phyloP scores from a whole-genome alignment of 371 early-diverging fungal species.

The Syncephalis fuscata region DNA sequence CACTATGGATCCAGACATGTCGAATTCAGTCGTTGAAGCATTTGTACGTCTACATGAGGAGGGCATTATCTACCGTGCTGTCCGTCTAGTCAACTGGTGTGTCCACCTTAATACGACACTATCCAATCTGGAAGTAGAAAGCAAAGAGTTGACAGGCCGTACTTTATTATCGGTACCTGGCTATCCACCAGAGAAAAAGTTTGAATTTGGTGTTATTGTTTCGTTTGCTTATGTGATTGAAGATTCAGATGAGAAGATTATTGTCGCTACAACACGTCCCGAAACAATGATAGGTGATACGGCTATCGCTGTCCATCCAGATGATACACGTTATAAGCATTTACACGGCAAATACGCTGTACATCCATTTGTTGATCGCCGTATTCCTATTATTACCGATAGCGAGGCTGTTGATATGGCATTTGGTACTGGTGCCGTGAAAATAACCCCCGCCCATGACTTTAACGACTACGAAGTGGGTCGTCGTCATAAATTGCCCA shows the following conservation, averaged over 20 bases:
- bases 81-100: conserved; percentile 98
- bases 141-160: conserved; percentile 73
- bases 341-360: conserved; percentile 83
- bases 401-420: conserved; percentile 87
- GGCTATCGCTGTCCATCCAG: conserved; percentile 90
- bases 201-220: conserved; percentile 96
- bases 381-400: conserved; percentile 85
- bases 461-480: conserved; percentile 96
- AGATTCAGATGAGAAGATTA: conserved; percentile 63
- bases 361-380: conserved; percentile 87
- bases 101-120: conserved; percentile 92
- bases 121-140: conserved; percentile 96
- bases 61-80: conserved; percentile 95
- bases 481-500: conserved; percentile 84
- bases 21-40: conserved; percentile 83
- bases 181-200: conserved; percentile 78
- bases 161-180: conserved; percentile 80
- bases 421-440: conserved; percentile 99
- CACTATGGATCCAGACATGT: conserved; percentile 86
- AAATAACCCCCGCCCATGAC: conserved; percentile 99
- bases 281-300: conserved; percentile 99
- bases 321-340: conserved; percentile 68
- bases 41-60: conserved; percentile 94
- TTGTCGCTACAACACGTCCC: conserved; percentile 98
- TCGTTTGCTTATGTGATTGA: conserved; percentile 87